These are phyloP conservation scores for Coniochaeta prunicola DNA, from an alignment of 2,329 filamentous ascomycete genomes.

Conservation along the genomic window DNA sequence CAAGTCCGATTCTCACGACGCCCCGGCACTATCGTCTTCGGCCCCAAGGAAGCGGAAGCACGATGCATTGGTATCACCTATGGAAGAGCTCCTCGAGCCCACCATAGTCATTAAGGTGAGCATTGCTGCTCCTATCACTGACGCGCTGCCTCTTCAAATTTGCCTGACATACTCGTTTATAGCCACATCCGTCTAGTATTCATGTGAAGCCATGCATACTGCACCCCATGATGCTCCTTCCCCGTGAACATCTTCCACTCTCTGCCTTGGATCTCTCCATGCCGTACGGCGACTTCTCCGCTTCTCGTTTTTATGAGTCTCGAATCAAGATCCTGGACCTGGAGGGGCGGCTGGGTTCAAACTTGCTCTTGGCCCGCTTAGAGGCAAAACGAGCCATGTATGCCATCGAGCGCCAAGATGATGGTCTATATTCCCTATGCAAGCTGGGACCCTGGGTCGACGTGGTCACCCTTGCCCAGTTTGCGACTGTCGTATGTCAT, in stretches of 20 bases:
- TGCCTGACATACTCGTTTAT: background rate
- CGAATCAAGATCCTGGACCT: conserved; percentile 57
- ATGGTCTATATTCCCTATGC: conserved; percentile 59
- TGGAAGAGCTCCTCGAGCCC: conserved; percentile 44
- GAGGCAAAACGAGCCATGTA: conserved; percentile 48
- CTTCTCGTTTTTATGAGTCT: conserved; percentile 52
- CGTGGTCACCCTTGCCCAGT: conserved; percentile 41
- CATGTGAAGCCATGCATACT: conserved; percentile 46
- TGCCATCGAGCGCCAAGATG: conserved; percentile 58
- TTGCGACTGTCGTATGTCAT: conserved; percentile 39
- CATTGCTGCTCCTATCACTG: too few relatives aligned
- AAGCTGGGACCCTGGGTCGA: conserved; percentile 62
- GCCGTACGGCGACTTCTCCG: conserved; percentile 41
- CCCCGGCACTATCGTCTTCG: conserved; percentile 19
- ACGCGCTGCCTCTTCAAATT: background rate
- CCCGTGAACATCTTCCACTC: conserved; percentile 53
- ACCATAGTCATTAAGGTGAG: conserved; percentile 45
- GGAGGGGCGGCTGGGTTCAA: conserved; percentile 50
- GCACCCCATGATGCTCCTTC: conserved; percentile 54
- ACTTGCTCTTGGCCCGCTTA: conserved; percentile 54
- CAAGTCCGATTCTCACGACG: conserved; percentile 7
- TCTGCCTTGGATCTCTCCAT: conserved; percentile 51
- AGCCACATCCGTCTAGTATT: conserved; percentile 51
- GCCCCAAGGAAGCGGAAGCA: conserved; percentile 27
- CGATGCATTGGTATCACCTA: conserved; percentile 25